Percentiles rank a stretch among this genome's conserved stretches.
phyloP scores from a whole-genome alignment of 495 filamentous ascomycete genomes.

The Annulohypoxylon nitens region DNA sequence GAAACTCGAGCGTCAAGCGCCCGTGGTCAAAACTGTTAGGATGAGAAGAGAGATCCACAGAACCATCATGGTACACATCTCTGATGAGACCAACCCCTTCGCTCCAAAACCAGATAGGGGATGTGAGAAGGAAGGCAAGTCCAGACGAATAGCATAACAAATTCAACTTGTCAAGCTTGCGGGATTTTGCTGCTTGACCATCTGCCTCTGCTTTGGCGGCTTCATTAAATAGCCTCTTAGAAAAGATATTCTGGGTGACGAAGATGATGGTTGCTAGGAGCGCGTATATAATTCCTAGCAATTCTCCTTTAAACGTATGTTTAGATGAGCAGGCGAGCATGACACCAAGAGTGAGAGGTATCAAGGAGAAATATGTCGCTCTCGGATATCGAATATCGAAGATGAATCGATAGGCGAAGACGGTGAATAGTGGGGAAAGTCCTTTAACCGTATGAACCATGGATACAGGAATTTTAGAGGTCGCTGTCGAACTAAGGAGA shows the following conservation, averaged over 20 bases:
- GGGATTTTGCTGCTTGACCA: constrained; percentile 64
- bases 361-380: constrained; percentile 91
- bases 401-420: constrained; percentile 89
- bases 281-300: constrained; percentile 88
- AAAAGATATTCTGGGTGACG: constrained; percentile 99
- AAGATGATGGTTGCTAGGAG: constrained; percentile 91
- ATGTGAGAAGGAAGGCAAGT: constrained; percentile 87
- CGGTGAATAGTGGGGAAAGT: constrained; percentile 96
- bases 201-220: constrained; percentile 84
- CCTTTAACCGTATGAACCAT: constrained; percentile 99
- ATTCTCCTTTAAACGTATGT: constrained; percentile 77
- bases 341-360: constrained; percentile 92
- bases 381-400: constrained; percentile 88
- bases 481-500: constrained; percentile 92
- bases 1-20: constrained; percentile 80
- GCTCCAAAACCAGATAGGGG: constrained; percentile 93
- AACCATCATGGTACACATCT: constrained; percentile 78
- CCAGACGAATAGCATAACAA: constrained; percentile 95
- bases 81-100: constrained; percentile 83
- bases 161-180: constrained; percentile 96
- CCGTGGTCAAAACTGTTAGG: constrained; percentile 83
- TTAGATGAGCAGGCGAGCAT: constrained; percentile 95
- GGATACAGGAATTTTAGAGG: constrained; percentile 92
- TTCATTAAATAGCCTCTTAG: constrained; percentile 98
- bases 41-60: constrained; percentile 69